phyloP scores from a whole-genome alignment of 2,329 filamentous ascomycete genomes.

The Aspergillus udagawae region DNA sequence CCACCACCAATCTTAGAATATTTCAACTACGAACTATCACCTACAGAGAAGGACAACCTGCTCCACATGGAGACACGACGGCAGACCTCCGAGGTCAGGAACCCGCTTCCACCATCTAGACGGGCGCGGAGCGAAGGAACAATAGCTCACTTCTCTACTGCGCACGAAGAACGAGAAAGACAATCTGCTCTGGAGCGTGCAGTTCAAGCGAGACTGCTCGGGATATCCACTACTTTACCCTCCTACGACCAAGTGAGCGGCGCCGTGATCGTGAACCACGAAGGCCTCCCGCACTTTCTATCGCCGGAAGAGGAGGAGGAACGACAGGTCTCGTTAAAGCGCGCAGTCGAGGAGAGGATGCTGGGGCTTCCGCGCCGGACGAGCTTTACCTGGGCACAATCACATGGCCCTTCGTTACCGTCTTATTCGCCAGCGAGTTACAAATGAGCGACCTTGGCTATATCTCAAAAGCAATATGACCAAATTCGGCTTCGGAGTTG shows the following conservation, averaged over 20 bases:
- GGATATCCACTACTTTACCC: slow-evolving; percentile 9
- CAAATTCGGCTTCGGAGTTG: neutral
- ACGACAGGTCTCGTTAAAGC: slow-evolving; percentile 12
- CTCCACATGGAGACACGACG: neutral
- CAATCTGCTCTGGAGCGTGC: neutral
- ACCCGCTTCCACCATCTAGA: neutral
- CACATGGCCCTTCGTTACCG: slow-evolving; percentile 6
- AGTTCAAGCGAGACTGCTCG: neutral
- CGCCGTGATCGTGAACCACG: slow-evolving; percentile 21
- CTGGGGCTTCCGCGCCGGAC: slow-evolving; percentile 19
- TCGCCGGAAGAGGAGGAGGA: slow-evolving; percentile 23
- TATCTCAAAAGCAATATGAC: no score
- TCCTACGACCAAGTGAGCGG: slow-evolving; percentile 25
- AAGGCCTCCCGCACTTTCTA: slow-evolving; percentile 21
- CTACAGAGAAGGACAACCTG: no score
- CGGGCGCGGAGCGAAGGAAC: neutral
- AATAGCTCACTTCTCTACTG: neutral
- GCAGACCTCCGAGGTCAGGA: neutral
- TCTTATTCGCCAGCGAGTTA: slow-evolving; percentile 10
- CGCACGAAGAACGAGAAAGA: neutral
- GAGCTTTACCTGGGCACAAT: slow-evolving; percentile 18
- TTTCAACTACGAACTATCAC: neutral
- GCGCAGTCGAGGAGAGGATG: slow-evolving; percentile 23
- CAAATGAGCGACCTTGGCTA: neutral
- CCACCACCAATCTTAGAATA: neutral